These are phyloP conservation scores for Microdochium bolleyi DNA, from an alignment of 2,329 filamentous ascomycete species.

Conservation along the genomic window DNA sequence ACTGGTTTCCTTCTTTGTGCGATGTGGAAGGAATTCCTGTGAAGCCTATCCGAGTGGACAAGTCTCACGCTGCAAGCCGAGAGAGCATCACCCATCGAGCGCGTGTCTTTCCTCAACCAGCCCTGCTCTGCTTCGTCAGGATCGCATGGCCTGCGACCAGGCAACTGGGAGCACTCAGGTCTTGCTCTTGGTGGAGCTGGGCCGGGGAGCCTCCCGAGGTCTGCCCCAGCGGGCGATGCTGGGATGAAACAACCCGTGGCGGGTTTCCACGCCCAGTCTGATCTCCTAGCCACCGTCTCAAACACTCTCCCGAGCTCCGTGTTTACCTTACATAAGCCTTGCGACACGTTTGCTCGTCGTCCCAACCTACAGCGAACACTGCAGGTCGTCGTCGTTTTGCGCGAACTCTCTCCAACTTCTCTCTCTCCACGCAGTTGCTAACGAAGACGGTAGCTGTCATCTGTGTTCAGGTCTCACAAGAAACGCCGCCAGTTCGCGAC, in stretches of 20 bases:
- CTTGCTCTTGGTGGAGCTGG: not conserved
- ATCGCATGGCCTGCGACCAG: not conserved
- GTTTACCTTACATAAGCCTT: not conserved
- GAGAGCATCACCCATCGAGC: no score
- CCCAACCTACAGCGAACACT: not conserved
- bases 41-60: no score
- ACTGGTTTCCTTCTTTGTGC: no score
- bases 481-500: not conserved
- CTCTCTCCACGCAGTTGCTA: no score
- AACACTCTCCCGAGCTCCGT: not conserved
- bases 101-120: not conserved
- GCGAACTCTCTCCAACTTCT: no score
- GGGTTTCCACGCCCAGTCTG: not conserved
- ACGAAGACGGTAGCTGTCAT: no score
- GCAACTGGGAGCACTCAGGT: not conserved
- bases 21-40: no score
- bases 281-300: not conserved
- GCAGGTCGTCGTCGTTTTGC: no score
- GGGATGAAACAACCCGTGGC: not conserved
- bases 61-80: no score
- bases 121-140: not conserved
- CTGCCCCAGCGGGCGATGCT: not conserved
- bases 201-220: no score
- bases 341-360: not conserved
- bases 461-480: no score